phyloP scores from a whole-genome alignment of 1,139 yeast species.

The Scheffersomyces cryptocercus region DNA sequence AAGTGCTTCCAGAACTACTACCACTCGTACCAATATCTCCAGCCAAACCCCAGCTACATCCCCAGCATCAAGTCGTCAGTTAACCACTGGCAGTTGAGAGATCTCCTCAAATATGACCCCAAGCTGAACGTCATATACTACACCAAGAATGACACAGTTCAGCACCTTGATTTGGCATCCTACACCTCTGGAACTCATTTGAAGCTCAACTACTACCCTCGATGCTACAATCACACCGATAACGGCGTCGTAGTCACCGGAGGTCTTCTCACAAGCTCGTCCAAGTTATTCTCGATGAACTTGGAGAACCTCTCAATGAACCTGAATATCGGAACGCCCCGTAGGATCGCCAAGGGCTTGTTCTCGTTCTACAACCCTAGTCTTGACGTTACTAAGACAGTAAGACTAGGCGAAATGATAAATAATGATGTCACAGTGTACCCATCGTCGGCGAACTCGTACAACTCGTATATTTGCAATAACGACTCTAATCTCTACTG shows the following conservation, averaged over 20 bases:
- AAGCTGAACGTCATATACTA: slow-evolving; percentile 31
- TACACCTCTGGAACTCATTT: slow-evolving; percentile 30
- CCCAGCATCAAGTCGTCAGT: slow-evolving; percentile 29
- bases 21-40: slow-evolving; percentile 40
- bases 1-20: slow-evolving; percentile 49
- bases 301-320: slow-evolving; percentile 24
- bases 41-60: slow-evolving; percentile 39
- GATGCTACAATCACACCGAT: slow-evolving; percentile 66
- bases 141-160: slow-evolving; percentile 34
- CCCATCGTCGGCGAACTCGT: slow-evolving; percentile 37
- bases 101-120: slow-evolving; percentile 56
- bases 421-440: slow-evolving; percentile 77
- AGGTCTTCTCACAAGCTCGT: slow-evolving; percentile 50
- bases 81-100: slow-evolving; percentile 89
- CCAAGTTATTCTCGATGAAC: slow-evolving; percentile 24
- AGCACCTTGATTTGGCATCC: slow-evolving; percentile 26
- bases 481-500: slow-evolving; percentile 75
- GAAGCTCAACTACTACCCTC: slow-evolving; percentile 56
- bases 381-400: slow-evolving; percentile 47
- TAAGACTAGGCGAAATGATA: slow-evolving; percentile 74
- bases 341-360: slow-evolving; percentile 52
- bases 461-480: slow-evolving; percentile 70
- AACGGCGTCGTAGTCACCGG: slow-evolving; percentile 68
- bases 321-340: slow-evolving; percentile 16
- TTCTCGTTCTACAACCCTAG: slow-evolving; percentile 57